phyloP scores from a whole-genome alignment of 2,329 filamentous ascomycete genomes.

The Verticillium klebahnii region DNA sequence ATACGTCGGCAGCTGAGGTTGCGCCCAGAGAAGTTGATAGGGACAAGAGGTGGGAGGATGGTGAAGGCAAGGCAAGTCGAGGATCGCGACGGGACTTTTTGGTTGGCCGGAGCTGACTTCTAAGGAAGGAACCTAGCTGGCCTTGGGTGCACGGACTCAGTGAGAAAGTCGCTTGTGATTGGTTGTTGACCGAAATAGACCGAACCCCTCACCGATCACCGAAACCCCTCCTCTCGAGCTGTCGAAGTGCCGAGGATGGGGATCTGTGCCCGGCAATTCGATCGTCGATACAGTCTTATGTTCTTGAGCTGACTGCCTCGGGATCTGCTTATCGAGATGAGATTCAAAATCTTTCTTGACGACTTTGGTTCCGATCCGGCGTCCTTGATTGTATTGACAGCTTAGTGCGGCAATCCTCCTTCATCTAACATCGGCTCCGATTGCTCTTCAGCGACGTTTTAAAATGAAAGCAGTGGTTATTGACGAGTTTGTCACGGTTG shows the following conservation, averaged over 20 bases:
- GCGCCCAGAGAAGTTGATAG: neutral
- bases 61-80: neutral
- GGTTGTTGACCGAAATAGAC: neutral
- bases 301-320: neutral
- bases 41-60: neutral
- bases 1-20: neutral
- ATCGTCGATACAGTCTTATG: neutral
- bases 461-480: slow-evolving; percentile 24
- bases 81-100: slow-evolving; percentile 1
- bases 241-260: neutral
- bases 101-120: neutral
- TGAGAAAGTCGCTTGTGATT: no score
- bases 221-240: neutral
- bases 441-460: no score
- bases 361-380: no score
- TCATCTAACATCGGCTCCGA: no score
- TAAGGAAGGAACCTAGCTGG: neutral
- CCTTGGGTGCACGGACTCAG: neutral
- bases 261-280: neutral
- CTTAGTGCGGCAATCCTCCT: no score
- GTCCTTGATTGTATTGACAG: no score
- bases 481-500: slow-evolving; percentile 17
- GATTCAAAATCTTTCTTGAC: no score
- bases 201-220: neutral
- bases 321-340: neutral